Percentiles rank a stretch among this genome's conserved stretches.
phyloP scores from a whole-genome alignment of 2,329 filamentous ascomycete species.

The Ustulina deusta region DNA sequence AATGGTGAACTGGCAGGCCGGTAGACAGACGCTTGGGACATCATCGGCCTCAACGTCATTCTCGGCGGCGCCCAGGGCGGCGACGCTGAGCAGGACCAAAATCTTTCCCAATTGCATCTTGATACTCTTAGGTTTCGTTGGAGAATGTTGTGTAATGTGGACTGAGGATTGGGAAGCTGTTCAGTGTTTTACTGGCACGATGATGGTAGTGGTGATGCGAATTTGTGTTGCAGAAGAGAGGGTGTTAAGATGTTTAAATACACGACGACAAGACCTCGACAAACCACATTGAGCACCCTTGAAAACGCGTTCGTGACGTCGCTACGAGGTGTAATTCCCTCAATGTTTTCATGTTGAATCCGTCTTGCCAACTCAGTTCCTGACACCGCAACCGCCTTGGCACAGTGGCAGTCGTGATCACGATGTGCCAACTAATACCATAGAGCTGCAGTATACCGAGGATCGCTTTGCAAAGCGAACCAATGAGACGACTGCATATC shows the following conservation, averaged over 20 bases:
- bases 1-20: constrained; percentile 40
- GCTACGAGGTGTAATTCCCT: neutral
- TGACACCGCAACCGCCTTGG: constrained; percentile 26
- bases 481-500: constrained; percentile 5
- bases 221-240: neutral
- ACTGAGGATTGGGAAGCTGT: neutral
- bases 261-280: neutral
- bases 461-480: neutral
- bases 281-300: neutral
- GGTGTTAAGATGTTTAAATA: constrained; percentile 25
- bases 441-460: constrained; percentile 26
- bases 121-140: neutral
- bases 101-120: constrained; percentile 32
- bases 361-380: constrained; percentile 11
- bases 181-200: neutral
- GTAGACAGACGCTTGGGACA: constrained; percentile 36
- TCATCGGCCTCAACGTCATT: constrained; percentile 39
- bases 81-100: constrained; percentile 27
- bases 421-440: constrained; percentile 5
- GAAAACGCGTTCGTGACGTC: neutral
- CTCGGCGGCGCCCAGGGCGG: constrained; percentile 36
- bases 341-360: neutral
- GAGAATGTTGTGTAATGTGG: neutral
- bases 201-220: constrained; percentile 7
- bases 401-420: constrained; percentile 25